Conservation (phyloP, 2,329 filamentous ascomycete species). For the Botryotinia narcissicola region DNA sequence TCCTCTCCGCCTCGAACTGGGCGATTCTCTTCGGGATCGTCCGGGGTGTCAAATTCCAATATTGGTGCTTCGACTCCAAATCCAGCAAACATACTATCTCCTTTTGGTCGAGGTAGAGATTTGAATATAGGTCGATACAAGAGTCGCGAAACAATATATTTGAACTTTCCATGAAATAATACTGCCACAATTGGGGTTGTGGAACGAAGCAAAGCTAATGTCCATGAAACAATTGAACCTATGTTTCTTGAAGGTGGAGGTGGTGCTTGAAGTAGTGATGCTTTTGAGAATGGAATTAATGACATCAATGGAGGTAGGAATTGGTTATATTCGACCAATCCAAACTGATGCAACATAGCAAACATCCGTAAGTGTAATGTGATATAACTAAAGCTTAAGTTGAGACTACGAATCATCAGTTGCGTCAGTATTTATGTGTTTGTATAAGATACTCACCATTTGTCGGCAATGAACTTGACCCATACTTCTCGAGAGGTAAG, state of each 20-base stretch:
- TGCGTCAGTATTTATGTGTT: neutral
- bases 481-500: constrained; percentile 22
- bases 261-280: constrained; percentile 33
- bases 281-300: constrained; percentile 32
- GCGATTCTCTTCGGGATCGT: constrained; percentile 23
- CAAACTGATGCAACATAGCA: constrained; percentile 37
- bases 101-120: constrained; percentile 34
- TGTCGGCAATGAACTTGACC: constrained; percentile 18
- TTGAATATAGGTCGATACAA: constrained; percentile 37
- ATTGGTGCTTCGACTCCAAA: constrained; percentile 24
- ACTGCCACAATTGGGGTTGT: constrained; percentile 33
- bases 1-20: constrained; percentile 28
- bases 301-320: constrained; percentile 10
- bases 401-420: constrained; percentile 31
- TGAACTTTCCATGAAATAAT: constrained; percentile 30
- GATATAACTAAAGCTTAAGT: constrained; percentile 30
- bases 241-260: constrained; percentile 21
- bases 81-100: constrained; percentile 34
- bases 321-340: constrained; percentile 27
- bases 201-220: constrained; percentile 23
- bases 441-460: constrained; percentile 22
- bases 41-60: constrained; percentile 31
- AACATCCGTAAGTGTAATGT: constrained; percentile 36
- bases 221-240: constrained; percentile 26
- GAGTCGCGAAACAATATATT: constrained; percentile 28